Evolutionary conservation across 2,329 filamentous ascomycete genomes (phyloP).

Genomic region (Blastomyces parvus): DNA sequence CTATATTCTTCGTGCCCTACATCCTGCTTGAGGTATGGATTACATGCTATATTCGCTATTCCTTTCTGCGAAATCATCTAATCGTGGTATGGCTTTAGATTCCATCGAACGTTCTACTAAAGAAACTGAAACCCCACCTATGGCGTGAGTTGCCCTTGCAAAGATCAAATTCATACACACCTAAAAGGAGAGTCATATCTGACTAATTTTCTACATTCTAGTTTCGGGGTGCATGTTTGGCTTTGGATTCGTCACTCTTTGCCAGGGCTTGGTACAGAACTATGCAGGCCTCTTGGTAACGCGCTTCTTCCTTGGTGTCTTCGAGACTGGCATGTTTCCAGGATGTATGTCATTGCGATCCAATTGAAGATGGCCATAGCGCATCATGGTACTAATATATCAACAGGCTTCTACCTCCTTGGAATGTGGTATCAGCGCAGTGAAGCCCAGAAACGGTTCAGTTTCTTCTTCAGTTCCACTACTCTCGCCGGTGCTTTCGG

Average conservation of each 20-base stretch:
- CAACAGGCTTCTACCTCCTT: slow-evolving; percentile 50
- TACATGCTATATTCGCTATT: not conserved
- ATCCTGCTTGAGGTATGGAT: slow-evolving; percentile 40
- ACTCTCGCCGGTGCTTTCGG: slow-evolving; percentile 55
- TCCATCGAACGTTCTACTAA: slow-evolving; percentile 62
- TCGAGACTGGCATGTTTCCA: slow-evolving; percentile 62
- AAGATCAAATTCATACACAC: not conserved
- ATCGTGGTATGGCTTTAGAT: slow-evolving; percentile 44
- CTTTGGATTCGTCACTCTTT: slow-evolving; percentile 66
- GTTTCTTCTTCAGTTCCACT: slow-evolving; percentile 79
- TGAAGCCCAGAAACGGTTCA: slow-evolving; percentile 85
- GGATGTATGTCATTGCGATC: slow-evolving; percentile 44
- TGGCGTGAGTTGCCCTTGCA: slow-evolving; percentile 44
- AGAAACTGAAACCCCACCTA: slow-evolving; percentile 55
- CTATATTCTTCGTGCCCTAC: slow-evolving; percentile 76
- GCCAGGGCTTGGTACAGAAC: slow-evolving; percentile 67
- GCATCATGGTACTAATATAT: not conserved
- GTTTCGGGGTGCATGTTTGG: slow-evolving; percentile 72
- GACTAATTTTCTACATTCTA: slow-evolving; percentile 16
- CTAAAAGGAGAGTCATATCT: not conserved
- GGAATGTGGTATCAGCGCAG: slow-evolving; percentile 75
- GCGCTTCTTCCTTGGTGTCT: slow-evolving; percentile 75
- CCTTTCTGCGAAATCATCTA: not conserved
- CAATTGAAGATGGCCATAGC: slow-evolving; percentile 4
- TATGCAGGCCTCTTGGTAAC: slow-evolving; percentile 69